Base-by-base conservation (phyloP, 805 yeast species). In the Myxozyma geophila region DNA sequence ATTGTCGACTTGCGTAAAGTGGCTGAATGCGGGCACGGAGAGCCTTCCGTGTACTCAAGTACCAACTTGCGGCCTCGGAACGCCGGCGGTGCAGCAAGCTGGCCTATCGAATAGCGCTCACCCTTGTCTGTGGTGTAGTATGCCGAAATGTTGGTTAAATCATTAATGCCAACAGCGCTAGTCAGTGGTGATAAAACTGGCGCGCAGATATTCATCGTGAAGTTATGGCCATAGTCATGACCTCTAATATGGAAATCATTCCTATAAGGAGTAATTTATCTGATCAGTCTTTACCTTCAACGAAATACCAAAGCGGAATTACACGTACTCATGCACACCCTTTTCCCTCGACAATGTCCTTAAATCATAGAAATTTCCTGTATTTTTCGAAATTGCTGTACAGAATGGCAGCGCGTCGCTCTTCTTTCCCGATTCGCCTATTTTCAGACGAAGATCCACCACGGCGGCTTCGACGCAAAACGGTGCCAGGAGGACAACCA, bases 1-100 rank as follows among this genome's bases (percentile, higher is more conserved):
- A 89, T 74, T 0, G 96, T 83, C 2, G 92, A 85, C 70, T 83
- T 87, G 55, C 85, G 78, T 53, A 82, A 63, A 43, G 46, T 74
- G 74, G 76, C 92, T 85, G 70, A 74, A 79, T 49, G 86, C 9
- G 73, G 73, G 47, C 79, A 76, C 15, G 69, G 72, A 6, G 75
- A 84, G 1, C 97, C 97, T 71, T 85, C 82, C 44, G 78, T 81
- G 74, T 92, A 92, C 48, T 86, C 87, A 66, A 91, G 74, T 1
- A 87, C 82, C 63, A 92, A 72, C 71, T 88, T 88, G 61, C 85
- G 82, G 2, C 96, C 96, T 64, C 90, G 78, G 70, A 89, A 86
- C 21, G 78, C 79, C 2, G 96, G 96, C 12, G 78, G 76, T 1
- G 86, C 79, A 15, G 85, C 79, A 66, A 78, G 83, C 48, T 52